These are phyloP conservation scores for Darksidea phi DNA, from an alignment of 495 filamentous ascomycete genomes.

Conservation along the genomic window DNA sequence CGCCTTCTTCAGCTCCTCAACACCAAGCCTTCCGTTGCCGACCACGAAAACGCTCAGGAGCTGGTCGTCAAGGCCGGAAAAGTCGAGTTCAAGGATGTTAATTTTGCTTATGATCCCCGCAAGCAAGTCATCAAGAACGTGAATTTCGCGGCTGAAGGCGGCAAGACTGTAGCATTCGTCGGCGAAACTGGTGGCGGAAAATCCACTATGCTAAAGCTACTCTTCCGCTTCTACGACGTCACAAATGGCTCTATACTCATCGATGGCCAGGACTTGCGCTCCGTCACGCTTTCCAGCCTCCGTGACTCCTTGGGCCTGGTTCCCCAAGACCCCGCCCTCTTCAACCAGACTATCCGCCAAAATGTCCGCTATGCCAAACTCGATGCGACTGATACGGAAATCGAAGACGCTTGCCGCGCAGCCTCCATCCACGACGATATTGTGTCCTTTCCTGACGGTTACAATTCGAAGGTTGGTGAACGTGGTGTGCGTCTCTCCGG, in stretches of 20 bases:
- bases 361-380: slow-evolving; percentile 59
- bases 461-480: slow-evolving; percentile 32
- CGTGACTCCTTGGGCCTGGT: slow-evolving; percentile 31
- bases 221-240: slow-evolving; percentile 38
- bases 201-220: slow-evolving; percentile 36
- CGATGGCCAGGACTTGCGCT: slow-evolving; percentile 27
- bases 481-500: slow-evolving; percentile 33
- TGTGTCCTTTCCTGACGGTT: slow-evolving; percentile 51
- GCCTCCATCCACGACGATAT: slow-evolving; percentile 62
- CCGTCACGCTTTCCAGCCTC: slow-evolving; percentile 12
- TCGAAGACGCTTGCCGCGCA: slow-evolving; percentile 51
- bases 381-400: slow-evolving; percentile 47
- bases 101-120: slow-evolving; percentile 32
- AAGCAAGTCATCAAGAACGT: slow-evolving; percentile 19
- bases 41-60: slow-evolving; percentile 6
- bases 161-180: slow-evolving; percentile 31
- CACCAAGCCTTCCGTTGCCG: slow-evolving; percentile 49
- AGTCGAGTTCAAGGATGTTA: slow-evolving; percentile 31
- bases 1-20: slow-evolving; percentile 69
- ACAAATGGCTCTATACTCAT: slow-evolving; percentile 27
- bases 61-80: slow-evolving; percentile 11
- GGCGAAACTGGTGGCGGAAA: slow-evolving; percentile 39
- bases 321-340: slow-evolving; percentile 34
- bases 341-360: slow-evolving; percentile 51
- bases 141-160: slow-evolving; percentile 18